Conservation (phyloP, 2,329 filamentous ascomycete species). For the Cercospora zeae-maydis region DNA sequence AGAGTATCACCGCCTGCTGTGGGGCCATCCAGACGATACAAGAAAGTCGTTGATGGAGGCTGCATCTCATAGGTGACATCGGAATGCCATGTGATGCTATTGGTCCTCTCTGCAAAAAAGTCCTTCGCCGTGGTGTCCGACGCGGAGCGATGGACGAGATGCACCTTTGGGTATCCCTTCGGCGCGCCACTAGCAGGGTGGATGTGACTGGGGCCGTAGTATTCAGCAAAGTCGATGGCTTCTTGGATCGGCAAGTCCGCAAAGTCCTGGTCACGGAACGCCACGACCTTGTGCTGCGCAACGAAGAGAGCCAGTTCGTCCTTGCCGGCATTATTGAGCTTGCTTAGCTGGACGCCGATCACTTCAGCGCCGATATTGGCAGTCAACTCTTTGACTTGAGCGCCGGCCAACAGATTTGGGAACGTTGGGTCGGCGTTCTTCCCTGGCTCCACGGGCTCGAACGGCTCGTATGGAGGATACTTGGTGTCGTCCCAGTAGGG, state of each 20-base stretch:
- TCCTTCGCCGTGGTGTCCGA: conserved; percentile 58
- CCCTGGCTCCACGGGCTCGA: conserved; percentile 71
- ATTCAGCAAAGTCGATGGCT: conserved; percentile 65
- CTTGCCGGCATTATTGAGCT: conserved; percentile 64
- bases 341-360: conserved; percentile 66
- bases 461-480: conserved; percentile 64
- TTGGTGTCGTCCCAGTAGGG: conserved; percentile 44
- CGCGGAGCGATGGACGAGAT: conserved; percentile 72
- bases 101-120: conserved; percentile 68
- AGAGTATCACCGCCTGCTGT: conserved; percentile 75
- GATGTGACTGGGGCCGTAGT: conserved; percentile 79
- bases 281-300: conserved; percentile 72
- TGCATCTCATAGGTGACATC: conserved; percentile 86
- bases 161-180: conserved; percentile 68
- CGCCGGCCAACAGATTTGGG: conserved; percentile 61
- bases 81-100: conserved; percentile 77
- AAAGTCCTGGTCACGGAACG: conserved; percentile 70
- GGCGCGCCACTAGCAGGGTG: conserved; percentile 76
- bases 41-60: conserved; percentile 83
- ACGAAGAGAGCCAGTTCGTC: conserved; percentile 74
- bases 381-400: conserved; percentile 58
- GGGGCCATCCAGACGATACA: conserved; percentile 82
- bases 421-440: conserved; percentile 68
- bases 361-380: conserved; percentile 72
- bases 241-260: conserved; percentile 64